A percentile compares a stretch with the other conserved stretches of the same genome.
phyloP scores from a whole-genome alignment of 2,329 filamentous ascomycete species.

The Aspergillus puulaauensis region DNA sequence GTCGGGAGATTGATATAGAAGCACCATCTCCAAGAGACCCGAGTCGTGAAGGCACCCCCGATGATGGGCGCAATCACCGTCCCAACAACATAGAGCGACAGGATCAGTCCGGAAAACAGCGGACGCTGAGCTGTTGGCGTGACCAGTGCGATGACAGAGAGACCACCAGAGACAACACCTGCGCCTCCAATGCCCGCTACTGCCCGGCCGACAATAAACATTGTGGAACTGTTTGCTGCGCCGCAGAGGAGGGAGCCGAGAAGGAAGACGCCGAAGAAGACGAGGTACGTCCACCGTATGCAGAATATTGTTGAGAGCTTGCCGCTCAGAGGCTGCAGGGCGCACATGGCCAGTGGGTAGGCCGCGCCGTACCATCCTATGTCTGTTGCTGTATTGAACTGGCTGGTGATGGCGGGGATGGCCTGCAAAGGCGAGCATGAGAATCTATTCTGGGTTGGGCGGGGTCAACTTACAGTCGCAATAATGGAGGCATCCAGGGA shows the following conservation, averaged over 20 bases:
- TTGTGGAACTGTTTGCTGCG: conserved; percentile 28
- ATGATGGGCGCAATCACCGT: conserved; percentile 33
- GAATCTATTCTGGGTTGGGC: too few relatives aligned
- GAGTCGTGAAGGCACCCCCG: conserved; percentile 32
- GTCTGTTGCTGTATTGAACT: conserved; percentile 34
- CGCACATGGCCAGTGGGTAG: conserved; percentile 38
- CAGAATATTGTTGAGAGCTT: conserved; percentile 35
- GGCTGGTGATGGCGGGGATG: too few relatives aligned
- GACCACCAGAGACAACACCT: conserved; percentile 30
- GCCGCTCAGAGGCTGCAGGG: conserved; percentile 38
- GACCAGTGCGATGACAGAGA: conserved; percentile 32
- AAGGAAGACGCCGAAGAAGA: conserved; percentile 36
- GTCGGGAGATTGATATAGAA: conserved; percentile 56
- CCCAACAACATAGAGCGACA: conserved; percentile 32
- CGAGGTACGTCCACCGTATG: conserved; percentile 37
- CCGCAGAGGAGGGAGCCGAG: conserved; percentile 36
- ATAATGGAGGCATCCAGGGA: conserved; percentile 29
- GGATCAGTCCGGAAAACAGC: conserved; percentile 31
- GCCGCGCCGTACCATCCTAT: conserved; percentile 45
- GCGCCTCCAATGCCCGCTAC: conserved; percentile 33
- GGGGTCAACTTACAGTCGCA: too few relatives aligned
- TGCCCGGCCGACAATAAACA: conserved; percentile 36
- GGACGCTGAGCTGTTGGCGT: conserved; percentile 33
- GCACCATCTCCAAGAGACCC: conserved; percentile 48
- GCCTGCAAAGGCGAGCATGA: too few relatives aligned